Evolutionary conservation across 164 flowering plant species (phyloP), one percentile per base, ranked within the genome.

Genomic region (Berberis thunbergii): DNA sequence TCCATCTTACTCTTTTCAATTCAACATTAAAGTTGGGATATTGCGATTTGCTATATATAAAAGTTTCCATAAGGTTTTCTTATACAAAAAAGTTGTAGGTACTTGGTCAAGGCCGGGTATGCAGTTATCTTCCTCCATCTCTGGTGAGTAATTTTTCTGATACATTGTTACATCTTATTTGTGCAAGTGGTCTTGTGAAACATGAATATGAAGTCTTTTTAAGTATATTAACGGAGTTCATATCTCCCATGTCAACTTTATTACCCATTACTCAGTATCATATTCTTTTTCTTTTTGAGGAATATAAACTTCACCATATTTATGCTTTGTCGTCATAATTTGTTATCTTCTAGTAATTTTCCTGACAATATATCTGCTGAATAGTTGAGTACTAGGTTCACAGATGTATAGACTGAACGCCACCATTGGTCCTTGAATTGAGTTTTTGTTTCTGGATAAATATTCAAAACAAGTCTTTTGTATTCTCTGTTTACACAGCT

Each of bases 81-180:
- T n/a, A n/a, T n/a, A n/a, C n/a, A 49, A 46, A 64, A 40, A 10
- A 53, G 11, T 66, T 74, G 48, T 76, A 93, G 98, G 80, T 88
- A 94, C 45, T 88, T 94, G 73, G 4, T 94, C 60, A 85, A 84
- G 75, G 93, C 96, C 68, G 97, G 96, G 65, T 94, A 94, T 84
- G 87, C 95, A 2, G 97, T 91, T 57, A 83, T 94, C 57, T 94
- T 84, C 70, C 81, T 94, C 43, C 70, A 85, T 70, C 76, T 96
- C 60, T 78, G 91, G 97, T 94, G 57, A 67, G 7, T 60, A 49
- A 44, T 41, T 62, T 4, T 64, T 59, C n/a, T 9, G 4, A 43
- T 7, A 5, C 0, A 40, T 1, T 59, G 6, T 61, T 58, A 11
- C 26, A 45, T 11, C 8, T 50, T 7, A 42, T 44, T 41, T 7